phyloP scores from a whole-genome alignment of 306 rosid species.

The Adenanthera pavonina region DNA sequence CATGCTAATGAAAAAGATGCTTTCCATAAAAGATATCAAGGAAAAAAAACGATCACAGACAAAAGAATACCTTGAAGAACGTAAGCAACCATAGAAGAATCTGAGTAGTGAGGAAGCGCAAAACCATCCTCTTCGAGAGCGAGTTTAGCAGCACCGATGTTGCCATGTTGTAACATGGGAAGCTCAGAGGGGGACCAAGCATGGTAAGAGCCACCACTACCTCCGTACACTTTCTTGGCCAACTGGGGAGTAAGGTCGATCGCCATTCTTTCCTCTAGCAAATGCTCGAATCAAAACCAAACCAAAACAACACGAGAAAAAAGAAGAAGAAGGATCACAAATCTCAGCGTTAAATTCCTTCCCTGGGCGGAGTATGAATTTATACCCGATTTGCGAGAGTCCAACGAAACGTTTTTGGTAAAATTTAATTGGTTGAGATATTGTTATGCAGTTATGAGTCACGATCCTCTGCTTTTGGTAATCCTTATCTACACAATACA shows the following conservation, averaged over 20 bases:
- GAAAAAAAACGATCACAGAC: neutral
- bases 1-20: neutral
- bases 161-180: conserved; percentile 73
- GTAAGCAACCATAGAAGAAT: conserved; percentile 77
- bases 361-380: neutral
- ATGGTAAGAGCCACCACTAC: conserved; percentile 69
- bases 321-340: neutral
- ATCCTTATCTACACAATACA: too few relatives aligned
- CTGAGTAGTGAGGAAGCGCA: conserved; percentile 75
- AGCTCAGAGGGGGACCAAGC: conserved; percentile 81
- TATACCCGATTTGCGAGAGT: neutral
- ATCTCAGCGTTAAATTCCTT: too few relatives aligned
- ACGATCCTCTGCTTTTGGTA: neutral
- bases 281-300: too few relatives aligned
- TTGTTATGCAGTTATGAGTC: neutral
- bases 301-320: too few relatives aligned
- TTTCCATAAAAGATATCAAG: neutral
- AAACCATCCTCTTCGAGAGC: conserved; percentile 75
- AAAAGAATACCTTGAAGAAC: conserved; percentile 69
- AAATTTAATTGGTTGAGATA: neutral
- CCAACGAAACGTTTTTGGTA: neutral
- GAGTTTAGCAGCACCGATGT: conserved; percentile 80
- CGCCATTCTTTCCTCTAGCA: conserved; percentile 70
- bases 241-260: conserved; percentile 75
- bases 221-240: conserved; percentile 63